Percentiles rank a stretch among this genome's conserved stretches.
phyloP scores from a whole-genome alignment of 2,329 filamentous ascomycete species.

The Biscogniauxia sp. region DNA sequence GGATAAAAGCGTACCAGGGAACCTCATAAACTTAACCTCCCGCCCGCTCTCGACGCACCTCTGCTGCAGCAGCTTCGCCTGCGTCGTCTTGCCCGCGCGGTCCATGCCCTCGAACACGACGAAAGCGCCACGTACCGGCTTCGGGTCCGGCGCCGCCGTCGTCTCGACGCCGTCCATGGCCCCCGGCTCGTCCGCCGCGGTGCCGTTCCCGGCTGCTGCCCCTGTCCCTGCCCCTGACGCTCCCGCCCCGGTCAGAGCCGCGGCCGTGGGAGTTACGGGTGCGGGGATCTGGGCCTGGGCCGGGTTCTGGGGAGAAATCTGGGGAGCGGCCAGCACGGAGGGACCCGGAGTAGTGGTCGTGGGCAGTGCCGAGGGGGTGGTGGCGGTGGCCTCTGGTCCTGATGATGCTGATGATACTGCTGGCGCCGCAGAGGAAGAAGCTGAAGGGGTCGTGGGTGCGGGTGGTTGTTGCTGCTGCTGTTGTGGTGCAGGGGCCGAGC shows the following conservation, averaged over 20 bases:
- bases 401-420: not conserved
- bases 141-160: conserved; percentile 19
- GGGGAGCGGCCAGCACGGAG: conserved; percentile 28
- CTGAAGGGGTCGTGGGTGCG: not conserved
- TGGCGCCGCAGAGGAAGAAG: not conserved
- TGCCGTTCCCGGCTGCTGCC: not conserved
- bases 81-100: conserved; percentile 87
- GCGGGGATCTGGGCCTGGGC: conserved; percentile 25
- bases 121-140: conserved; percentile 61
- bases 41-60: conserved; percentile 48
- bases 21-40: conserved; percentile 53
- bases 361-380: not conserved
- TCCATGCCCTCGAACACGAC: conserved; percentile 88
- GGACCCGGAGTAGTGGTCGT: conserved; percentile 3
- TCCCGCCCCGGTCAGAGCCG: not conserved
- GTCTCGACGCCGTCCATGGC: conserved; percentile 24
- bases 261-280: conserved; percentile 6
- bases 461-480: conserved; percentile 2
- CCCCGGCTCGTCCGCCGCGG: conserved; percentile 1
- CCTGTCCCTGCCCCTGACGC: conserved; percentile 4
- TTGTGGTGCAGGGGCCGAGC: not conserved
- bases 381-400: not conserved
- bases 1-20: conserved; percentile 47
- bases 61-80: conserved; percentile 69
- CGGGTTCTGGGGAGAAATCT: conserved; percentile 26